A percentile compares a stretch with the other conserved stretches of the same genome.
Evolutionary conservation across 176 grass and related monocot species (phyloP).

Genomic region (Avena eriantha): DNA sequence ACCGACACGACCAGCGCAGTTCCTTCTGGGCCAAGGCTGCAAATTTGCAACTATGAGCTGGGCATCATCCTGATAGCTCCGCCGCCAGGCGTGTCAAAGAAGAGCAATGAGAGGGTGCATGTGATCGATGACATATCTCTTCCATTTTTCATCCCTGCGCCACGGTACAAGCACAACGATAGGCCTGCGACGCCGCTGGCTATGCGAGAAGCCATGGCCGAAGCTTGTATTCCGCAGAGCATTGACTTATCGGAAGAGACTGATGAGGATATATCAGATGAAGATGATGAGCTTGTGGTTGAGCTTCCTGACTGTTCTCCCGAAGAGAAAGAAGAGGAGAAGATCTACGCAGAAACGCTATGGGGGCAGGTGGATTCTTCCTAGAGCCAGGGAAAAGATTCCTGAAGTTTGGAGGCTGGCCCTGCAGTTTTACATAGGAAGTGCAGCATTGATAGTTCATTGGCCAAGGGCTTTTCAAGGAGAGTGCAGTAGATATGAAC

Average conservation of each 20-base stretch:
- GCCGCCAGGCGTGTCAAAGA: constrained; percentile 42
- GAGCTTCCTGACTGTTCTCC: constrained; percentile 53
- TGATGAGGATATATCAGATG: constrained; percentile 60
- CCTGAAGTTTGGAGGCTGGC: constrained; percentile 20
- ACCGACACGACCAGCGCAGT: constrained; percentile 35
- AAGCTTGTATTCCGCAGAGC: constrained; percentile 44
- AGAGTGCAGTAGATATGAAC: background rate
- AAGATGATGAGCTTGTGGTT: constrained; percentile 60
- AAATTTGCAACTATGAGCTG: constrained; percentile 91
- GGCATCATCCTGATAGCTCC: constrained; percentile 68
- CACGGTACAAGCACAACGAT: constrained; percentile 61
- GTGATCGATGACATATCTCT: constrained; percentile 55
- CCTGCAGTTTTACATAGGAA: background rate
- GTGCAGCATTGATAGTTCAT: background rate
- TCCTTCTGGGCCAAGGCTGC: constrained; percentile 51
- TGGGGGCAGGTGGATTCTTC: constrained; percentile 74
- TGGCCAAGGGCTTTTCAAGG: background rate
- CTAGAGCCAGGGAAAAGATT: constrained; percentile 44
- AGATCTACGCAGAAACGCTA: constrained; percentile 75
- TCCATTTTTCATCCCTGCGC: constrained; percentile 78
- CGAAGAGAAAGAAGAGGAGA: constrained; percentile 71
- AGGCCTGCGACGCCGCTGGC: constrained; percentile 68
- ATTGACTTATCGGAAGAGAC: constrained; percentile 52
- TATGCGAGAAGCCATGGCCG: constrained; percentile 68
- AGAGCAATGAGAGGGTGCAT: constrained; percentile 37